A percentile compares a stretch with the other conserved stretches of the same genome.
Evolutionary conservation across 2,329 filamentous ascomycete species (phyloP).

Genomic region (Phyllosticta citrichinensis): DNA sequence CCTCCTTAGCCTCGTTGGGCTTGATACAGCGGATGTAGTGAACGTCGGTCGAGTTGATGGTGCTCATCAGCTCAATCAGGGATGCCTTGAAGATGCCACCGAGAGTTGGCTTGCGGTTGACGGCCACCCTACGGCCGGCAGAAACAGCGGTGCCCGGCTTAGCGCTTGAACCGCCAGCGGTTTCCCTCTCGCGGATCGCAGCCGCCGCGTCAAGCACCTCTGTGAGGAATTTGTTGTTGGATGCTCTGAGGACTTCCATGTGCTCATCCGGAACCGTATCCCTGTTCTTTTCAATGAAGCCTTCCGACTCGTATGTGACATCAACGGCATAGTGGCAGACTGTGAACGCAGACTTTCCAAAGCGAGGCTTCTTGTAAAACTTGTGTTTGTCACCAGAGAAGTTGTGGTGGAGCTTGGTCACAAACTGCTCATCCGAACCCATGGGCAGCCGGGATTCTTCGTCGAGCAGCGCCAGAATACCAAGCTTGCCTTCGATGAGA

Average conservation of each 20-base stretch:
- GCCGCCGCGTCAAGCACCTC: slow-evolving; percentile 79
- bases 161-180: slow-evolving; percentile 50
- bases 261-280: slow-evolving; percentile 98
- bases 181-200: slow-evolving; percentile 82
- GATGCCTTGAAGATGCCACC: slow-evolving; percentile 99
- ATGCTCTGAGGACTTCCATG: slow-evolving; percentile 80
- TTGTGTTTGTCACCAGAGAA: slow-evolving; percentile 83
- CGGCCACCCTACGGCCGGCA: slow-evolving; percentile 74
- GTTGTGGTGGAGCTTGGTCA: slow-evolving; percentile 91
- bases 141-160: slow-evolving; percentile 54
- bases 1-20: slow-evolving; percentile 90
- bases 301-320: slow-evolving; percentile 96
- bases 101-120: slow-evolving; percentile 91
- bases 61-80: slow-evolving; percentile 93
- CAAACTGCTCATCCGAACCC: slow-evolving; percentile 95
- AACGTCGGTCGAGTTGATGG: slow-evolving; percentile 95
- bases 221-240: slow-evolving; percentile 73
- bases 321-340: slow-evolving; percentile 98
- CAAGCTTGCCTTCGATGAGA: slow-evolving; percentile 92
- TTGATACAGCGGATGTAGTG: slow-evolving; percentile 99
- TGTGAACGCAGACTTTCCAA: slow-evolving; percentile 94
- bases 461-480: slow-evolving; percentile 82
- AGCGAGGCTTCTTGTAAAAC: slow-evolving; percentile 97
- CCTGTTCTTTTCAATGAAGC: slow-evolving; percentile 98
- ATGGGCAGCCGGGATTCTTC: slow-evolving; percentile 95